These are phyloP conservation scores for Trametes meyenii DNA, from an alignment of 768 basidiomycete species.

Conservation along the genomic window DNA sequence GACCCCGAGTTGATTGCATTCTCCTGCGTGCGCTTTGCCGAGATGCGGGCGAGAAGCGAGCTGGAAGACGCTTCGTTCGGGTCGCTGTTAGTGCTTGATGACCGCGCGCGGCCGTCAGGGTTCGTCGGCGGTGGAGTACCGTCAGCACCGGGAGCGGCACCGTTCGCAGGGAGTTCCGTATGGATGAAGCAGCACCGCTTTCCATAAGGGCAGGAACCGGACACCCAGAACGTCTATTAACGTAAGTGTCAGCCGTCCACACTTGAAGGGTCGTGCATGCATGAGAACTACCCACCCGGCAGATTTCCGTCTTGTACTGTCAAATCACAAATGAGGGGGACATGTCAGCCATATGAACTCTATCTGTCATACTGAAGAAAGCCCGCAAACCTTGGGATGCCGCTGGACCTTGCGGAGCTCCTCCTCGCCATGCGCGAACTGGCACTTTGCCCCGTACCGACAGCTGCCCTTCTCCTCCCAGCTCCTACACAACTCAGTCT, in stretches of 20 bases:
- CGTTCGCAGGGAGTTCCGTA: constrained; percentile 76
- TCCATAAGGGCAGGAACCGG: constrained; percentile 90
- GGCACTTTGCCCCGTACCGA: constrained; percentile 86
- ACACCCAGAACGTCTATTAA: constrained; percentile 86
- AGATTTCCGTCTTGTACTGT: constrained; percentile 94
- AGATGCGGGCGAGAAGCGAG: constrained; percentile 79
- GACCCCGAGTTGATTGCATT: constrained; percentile 35
- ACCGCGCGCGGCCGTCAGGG: constrained; percentile 61
- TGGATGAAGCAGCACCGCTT: constrained; percentile 95
- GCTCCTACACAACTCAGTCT: constrained; percentile 87
- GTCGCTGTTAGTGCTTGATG: constrained; percentile 77
- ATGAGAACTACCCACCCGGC: constrained; percentile 61
- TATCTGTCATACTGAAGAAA: background rate
- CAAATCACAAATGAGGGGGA: constrained; percentile 26
- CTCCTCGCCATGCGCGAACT: constrained; percentile 91
- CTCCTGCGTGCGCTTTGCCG: constrained; percentile 63
- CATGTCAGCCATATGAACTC: constrained; percentile 7
- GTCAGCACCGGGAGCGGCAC: constrained; percentile 55
- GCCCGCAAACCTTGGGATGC: constrained; percentile 76
- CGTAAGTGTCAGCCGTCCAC: background rate
- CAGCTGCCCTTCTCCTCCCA: constrained; percentile 92
- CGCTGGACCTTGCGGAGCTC: constrained; percentile 83
- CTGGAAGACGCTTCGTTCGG: constrained; percentile 67
- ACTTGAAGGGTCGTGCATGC: constrained; percentile 3
- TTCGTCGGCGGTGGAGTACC: constrained; percentile 50